Conservation (phyloP, 208 protist genomes). For the Trypanosoma boissoni region DNA sequence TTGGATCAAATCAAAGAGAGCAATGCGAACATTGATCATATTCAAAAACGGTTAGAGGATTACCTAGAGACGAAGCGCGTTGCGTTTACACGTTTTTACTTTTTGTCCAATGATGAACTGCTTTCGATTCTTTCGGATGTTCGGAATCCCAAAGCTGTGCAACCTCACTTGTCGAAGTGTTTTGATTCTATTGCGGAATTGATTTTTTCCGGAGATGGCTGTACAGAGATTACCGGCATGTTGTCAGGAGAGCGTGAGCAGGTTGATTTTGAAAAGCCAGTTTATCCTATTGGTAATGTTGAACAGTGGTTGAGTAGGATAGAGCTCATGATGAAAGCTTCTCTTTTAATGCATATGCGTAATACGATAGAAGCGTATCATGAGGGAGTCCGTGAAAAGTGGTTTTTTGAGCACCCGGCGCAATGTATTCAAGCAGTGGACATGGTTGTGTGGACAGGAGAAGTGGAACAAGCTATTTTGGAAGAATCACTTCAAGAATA, state of each 20-base stretch:
- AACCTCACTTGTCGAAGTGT: constrained; percentile 96
- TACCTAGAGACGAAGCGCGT: constrained; percentile 96
- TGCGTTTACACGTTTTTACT: constrained; percentile 97
- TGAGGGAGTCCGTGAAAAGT: constrained; percentile 73
- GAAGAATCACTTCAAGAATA: constrained; percentile 52
- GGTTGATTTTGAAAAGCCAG: constrained; percentile 83
- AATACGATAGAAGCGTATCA: constrained; percentile 75
- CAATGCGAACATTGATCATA: constrained; percentile 91
- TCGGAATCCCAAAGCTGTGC: constrained; percentile 93
- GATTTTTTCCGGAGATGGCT: constrained; percentile 72
- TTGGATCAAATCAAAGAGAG: constrained; percentile 77
- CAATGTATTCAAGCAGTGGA: constrained; percentile 93
- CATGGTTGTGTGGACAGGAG: constrained; percentile 93
- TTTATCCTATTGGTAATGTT: constrained; percentile 89
- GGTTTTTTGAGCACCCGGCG: constrained; percentile 93
- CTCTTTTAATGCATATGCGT: constrained; percentile 85
- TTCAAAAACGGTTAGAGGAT: constrained; percentile 95
- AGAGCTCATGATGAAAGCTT: constrained; percentile 91
- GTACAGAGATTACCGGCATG: constrained; percentile 89
- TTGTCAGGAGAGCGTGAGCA: constrained; percentile 89
- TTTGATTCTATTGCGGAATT: constrained; percentile 95
- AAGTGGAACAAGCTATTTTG: constrained; percentile 87
- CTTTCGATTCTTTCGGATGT: constrained; percentile 97
- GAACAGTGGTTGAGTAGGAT: constrained; percentile 95
- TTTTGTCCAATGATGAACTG: constrained; percentile 98